A percentile compares a stretch with the other conserved stretches of the same genome.
These are phyloP conservation scores for Cynanchum wilfordii DNA, from an alignment of 257 asterid species.

Conservation along the genomic window DNA sequence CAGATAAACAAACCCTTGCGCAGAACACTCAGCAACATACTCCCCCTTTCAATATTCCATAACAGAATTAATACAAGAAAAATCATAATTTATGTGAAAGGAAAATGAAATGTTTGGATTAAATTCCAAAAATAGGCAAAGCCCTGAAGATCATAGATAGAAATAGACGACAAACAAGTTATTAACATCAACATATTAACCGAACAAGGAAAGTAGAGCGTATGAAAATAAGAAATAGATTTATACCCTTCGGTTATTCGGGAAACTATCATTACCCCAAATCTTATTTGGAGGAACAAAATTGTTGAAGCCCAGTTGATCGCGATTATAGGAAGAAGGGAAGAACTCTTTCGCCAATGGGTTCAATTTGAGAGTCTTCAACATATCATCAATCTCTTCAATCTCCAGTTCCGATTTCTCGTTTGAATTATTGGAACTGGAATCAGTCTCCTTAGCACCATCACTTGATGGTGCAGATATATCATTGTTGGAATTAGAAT, in stretches of 20 bases:
- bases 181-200: constrained; percentile 12
- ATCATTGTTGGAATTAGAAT: constrained; percentile 27
- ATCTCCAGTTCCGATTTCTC: constrained; percentile 59
- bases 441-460: constrained; percentile 49
- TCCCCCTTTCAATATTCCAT: background rate
- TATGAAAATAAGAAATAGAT: constrained; percentile 14
- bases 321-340: constrained; percentile 62
- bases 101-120: too few species aligned
- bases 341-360: constrained; percentile 88
- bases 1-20: too few species aligned
- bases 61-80: background rate
- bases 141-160: background rate
- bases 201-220: constrained; percentile 4
- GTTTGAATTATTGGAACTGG: constrained; percentile 30
- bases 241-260: constrained; percentile 65
- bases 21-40: too few species aligned
- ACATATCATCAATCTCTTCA: constrained; percentile 62
- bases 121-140: background rate
- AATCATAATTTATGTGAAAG: background rate
- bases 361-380: constrained; percentile 73
- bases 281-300: constrained; percentile 41
- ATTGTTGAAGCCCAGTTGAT: constrained; percentile 43
- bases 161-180: background rate
- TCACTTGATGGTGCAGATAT: constrained; percentile 23
- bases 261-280: constrained; percentile 48